phyloP scores from a whole-genome alignment of 768 basidiomycete genomes.

The Austroboletus eburneus region DNA sequence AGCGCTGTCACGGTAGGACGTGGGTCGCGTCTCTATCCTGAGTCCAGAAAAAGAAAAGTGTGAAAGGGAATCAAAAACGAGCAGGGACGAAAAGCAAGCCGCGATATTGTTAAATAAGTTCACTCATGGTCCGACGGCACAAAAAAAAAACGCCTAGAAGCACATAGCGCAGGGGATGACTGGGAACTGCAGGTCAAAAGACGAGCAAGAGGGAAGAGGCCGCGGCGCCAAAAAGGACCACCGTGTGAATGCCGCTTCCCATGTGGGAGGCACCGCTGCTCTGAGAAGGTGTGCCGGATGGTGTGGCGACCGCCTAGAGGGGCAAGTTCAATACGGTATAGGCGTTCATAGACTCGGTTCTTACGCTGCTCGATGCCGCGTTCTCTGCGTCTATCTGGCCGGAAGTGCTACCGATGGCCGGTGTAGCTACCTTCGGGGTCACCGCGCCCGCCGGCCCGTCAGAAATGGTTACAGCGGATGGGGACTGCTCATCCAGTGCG shows the following conservation, averaged over 20 bases:
- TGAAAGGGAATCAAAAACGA: neutral
- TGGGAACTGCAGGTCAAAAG: neutral
- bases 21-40: neutral
- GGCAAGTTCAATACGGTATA: neutral
- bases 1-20: neutral
- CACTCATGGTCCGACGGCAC: neutral
- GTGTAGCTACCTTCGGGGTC: too few relatives aligned
- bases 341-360: neutral
- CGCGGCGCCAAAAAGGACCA: slow-evolving; percentile 3
- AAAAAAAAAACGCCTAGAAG: neutral
- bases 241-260: slow-evolving; percentile 1
- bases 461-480: neutral
- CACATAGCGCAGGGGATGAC: neutral
- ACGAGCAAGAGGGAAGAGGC: neutral
- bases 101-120: neutral
- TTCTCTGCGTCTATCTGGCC: neutral
- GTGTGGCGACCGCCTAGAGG: neutral
- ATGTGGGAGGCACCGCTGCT: slow-evolving; percentile 14
- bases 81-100: neutral
- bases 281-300: neutral
- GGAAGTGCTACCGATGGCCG: neutral
- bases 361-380: neutral
- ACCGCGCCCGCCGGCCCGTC: neutral
- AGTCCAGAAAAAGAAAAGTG: neutral
- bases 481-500: neutral